Evolutionary conservation across 139 green algal species (phyloP).

Genomic region (Nannochloris sp.): DNA sequence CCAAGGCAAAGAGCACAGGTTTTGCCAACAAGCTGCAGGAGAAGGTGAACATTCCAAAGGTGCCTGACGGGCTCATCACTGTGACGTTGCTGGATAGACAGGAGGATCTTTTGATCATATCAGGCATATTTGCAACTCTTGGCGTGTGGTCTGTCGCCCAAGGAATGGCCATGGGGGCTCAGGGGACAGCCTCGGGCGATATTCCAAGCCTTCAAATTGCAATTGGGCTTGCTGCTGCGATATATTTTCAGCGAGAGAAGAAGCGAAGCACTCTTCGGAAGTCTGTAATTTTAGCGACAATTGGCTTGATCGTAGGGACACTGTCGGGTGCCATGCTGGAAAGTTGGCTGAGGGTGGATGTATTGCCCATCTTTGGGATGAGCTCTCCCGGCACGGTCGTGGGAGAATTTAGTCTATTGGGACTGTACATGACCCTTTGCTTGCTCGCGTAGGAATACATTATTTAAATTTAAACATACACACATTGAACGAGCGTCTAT

Average conservation of each 20-base stretch:
- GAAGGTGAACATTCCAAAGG: background rate
- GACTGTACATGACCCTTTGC: slow-evolving; percentile 2
- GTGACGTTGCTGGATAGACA: no score
- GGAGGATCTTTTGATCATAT: slow-evolving; percentile 9
- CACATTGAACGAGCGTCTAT: no score
- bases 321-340: slow-evolving; percentile 60
- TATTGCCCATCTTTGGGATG: slow-evolving; percentile 70
- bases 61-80: no score
- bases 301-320: slow-evolving; percentile 48
- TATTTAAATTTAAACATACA: no score
- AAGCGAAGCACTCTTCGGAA: slow-evolving; percentile 53
- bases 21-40: background rate
- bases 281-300: slow-evolving; percentile 37
- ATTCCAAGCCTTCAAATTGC: slow-evolving; percentile 69
- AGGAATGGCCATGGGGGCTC: slow-evolving; percentile 28
- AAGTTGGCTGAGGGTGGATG: slow-evolving; percentile 74
- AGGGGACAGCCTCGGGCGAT: slow-evolving; percentile 28
- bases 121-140: slow-evolving; percentile 37
- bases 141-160: slow-evolving; percentile 31
- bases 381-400: slow-evolving; percentile 59
- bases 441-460: slow-evolving; percentile 14
- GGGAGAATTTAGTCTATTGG: slow-evolving; percentile 37
- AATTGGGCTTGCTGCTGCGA: slow-evolving; percentile 44
- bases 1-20: background rate
- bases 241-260: slow-evolving; percentile 72